phyloP scores from a whole-genome alignment of 495 filamentous ascomycete species.

The Rusavskia elegans region DNA sequence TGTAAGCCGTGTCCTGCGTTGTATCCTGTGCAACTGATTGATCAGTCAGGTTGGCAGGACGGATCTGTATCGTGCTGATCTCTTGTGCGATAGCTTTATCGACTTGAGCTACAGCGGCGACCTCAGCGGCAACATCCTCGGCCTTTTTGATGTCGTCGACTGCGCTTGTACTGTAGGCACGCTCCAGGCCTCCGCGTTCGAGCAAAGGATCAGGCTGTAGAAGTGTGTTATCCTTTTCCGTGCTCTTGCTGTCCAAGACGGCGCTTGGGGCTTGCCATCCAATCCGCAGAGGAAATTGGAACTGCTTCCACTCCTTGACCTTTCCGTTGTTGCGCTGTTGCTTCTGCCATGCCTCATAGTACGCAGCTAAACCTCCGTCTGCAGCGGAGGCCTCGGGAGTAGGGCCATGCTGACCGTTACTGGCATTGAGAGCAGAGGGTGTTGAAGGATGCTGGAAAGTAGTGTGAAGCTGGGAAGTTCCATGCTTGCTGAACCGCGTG shows the following conservation, averaged over 20 bases:
- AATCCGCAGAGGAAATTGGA: slow-evolving; percentile 70
- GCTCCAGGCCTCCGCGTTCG: slow-evolving; percentile 16
- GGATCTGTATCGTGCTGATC: slow-evolving; percentile 30
- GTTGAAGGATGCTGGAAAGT: slow-evolving; percentile 48
- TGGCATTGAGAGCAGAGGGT: slow-evolving; percentile 22
- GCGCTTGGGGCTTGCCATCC: slow-evolving; percentile 60
- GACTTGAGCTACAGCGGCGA: slow-evolving; percentile 38
- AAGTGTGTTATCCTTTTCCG: slow-evolving; percentile 18
- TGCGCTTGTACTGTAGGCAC: slow-evolving; percentile 31
- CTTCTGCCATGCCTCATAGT: slow-evolving; percentile 77
- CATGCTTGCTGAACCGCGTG: slow-evolving; percentile 41
- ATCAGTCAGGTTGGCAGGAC: neutral
- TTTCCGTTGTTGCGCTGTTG: slow-evolving; percentile 49
- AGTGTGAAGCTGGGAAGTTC: slow-evolving; percentile 52
- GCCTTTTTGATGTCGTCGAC: slow-evolving; percentile 45
- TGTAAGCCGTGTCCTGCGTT: neutral
- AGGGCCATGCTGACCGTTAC: slow-evolving; percentile 18
- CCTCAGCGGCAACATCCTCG: slow-evolving; percentile 31
- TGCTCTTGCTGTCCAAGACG: slow-evolving; percentile 32
- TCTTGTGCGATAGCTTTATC: slow-evolving; percentile 51
- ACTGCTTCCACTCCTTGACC: slow-evolving; percentile 77
- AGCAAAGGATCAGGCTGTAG: slow-evolving; percentile 3
- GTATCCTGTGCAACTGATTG: neutral
- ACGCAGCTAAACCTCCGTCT: slow-evolving; percentile 56
- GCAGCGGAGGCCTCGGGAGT: slow-evolving; percentile 21